Conservation (phyloP, 352 stramenopile genomes). For the Saprolegnia parasitica region DNA sequence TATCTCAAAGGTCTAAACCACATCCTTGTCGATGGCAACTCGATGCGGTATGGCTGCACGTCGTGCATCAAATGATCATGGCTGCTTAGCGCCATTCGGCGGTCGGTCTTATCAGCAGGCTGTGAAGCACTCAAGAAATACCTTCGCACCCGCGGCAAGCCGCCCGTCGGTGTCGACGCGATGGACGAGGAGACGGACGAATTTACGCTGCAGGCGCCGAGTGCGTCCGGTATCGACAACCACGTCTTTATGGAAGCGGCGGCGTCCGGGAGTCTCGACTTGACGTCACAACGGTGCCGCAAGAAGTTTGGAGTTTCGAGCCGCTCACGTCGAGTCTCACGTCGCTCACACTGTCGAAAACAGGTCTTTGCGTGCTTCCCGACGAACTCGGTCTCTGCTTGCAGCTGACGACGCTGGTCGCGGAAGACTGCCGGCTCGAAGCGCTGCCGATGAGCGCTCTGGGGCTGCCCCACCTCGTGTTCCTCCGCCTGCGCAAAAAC, state of each 20-base stretch:
- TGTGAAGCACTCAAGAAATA: constrained; percentile 82
- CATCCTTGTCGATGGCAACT: constrained; percentile 70
- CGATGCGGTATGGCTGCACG: constrained; percentile 37
- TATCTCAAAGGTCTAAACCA: constrained; percentile 78
- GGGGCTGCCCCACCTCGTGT: constrained; percentile 44
- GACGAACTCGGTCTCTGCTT: constrained; percentile 42
- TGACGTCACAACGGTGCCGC: constrained; percentile 33
- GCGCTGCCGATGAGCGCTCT: constrained; percentile 43
- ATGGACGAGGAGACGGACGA: constrained; percentile 66
- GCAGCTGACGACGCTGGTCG: constrained; percentile 56
- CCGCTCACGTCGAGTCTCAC: constrained; percentile 3
- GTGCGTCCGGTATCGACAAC: constrained; percentile 31
- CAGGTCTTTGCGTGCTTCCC: constrained; percentile 46
- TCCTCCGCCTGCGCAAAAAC: constrained; percentile 72
- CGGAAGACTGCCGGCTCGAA: constrained; percentile 62
- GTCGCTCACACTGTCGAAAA: constrained; percentile 60
- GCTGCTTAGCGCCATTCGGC: constrained; percentile 43
- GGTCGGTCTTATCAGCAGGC: constrained; percentile 53
- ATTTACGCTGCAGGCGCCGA: constrained; percentile 22
- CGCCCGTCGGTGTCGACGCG: constrained; percentile 46
- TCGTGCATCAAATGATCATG: too few relatives aligned
- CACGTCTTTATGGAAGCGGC: constrained; percentile 55
- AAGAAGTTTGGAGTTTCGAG: neutral
- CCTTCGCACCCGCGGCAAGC: constrained; percentile 57
- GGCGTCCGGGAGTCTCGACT: constrained; percentile 48